Conservation (phyloP, 2,329 filamentous ascomycete species). For the Chrysoporthe deuterocubensis region DNA sequence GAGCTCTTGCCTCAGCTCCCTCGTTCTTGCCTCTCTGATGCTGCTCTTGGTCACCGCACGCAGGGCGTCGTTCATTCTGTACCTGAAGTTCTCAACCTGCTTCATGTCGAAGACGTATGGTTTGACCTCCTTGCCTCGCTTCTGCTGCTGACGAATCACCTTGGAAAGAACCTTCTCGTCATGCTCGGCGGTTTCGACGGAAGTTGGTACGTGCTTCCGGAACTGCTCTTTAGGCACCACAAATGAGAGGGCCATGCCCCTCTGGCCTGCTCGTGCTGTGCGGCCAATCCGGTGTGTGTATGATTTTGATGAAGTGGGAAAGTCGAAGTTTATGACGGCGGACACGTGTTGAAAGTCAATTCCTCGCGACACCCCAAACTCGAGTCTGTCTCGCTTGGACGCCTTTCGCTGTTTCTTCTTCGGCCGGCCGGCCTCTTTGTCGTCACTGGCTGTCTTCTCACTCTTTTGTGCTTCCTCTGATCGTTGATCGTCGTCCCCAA, state of each 20-base stretch:
- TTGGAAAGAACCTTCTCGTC: slow-evolving; percentile 84
- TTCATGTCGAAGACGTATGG: slow-evolving; percentile 95
- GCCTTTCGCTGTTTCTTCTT: slow-evolving; percentile 69
- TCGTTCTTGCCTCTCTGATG: slow-evolving; percentile 84
- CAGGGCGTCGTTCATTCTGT: slow-evolving; percentile 91
- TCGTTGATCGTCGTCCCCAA: slow-evolving; percentile 65
- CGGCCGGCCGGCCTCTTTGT: slow-evolving; percentile 42
- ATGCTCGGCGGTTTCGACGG: slow-evolving; percentile 72
- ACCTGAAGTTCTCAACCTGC: slow-evolving; percentile 91
- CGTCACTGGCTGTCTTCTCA: slow-evolving; percentile 16
- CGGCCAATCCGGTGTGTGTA: slow-evolving; percentile 98
- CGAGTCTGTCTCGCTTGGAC: slow-evolving; percentile 68
- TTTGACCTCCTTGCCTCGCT: slow-evolving; percentile 79
- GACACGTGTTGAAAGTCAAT: slow-evolving; percentile 97
- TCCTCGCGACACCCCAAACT: slow-evolving; percentile 93
- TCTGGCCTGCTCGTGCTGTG: slow-evolving; percentile 87
- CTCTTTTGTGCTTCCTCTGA: slow-evolving; percentile 34
- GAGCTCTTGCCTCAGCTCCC: slow-evolving; percentile 86
- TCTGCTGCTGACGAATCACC: slow-evolving; percentile 78
- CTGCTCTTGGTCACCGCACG: slow-evolving; percentile 88
- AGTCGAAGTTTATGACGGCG: slow-evolving; percentile 95
- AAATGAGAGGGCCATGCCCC: slow-evolving; percentile 95
- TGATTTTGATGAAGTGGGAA: slow-evolving; percentile 83
- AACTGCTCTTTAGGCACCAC: slow-evolving; percentile 82
- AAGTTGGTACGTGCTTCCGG: slow-evolving; percentile 88